Percentiles rank a stretch among this genome's conserved stretches.
Evolutionary conservation across 352 stramenopile species (phyloP).

Genomic region (Phytophthora quininea): DNA sequence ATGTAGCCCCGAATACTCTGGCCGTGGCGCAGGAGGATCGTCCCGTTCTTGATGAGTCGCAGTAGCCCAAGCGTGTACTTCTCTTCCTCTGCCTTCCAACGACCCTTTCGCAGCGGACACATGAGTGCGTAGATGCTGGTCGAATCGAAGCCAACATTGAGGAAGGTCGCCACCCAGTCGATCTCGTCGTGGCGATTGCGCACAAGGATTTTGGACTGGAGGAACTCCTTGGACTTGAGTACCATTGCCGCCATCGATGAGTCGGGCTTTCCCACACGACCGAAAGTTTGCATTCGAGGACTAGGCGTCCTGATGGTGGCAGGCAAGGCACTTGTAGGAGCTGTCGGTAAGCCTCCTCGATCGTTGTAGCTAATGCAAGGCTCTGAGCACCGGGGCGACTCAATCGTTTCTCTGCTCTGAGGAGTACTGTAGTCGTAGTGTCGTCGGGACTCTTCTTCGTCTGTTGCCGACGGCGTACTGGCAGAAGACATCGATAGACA

Average conservation of each 20-base stretch:
- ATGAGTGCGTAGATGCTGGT: constrained; percentile 81
- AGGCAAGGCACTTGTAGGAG: not conserved
- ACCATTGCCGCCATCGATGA: constrained; percentile 55
- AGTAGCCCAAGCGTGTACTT: constrained; percentile 76
- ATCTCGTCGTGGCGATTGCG: constrained; percentile 80
- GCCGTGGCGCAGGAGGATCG: constrained; percentile 61
- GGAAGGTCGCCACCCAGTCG: constrained; percentile 78
- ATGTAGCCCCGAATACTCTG: constrained; percentile 79
- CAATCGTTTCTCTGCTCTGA: not conserved
- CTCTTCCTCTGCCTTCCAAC: constrained; percentile 80
- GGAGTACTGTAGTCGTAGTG: constrained; percentile 10
- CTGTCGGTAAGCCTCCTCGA: not conserved
- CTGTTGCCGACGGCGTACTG: not conserved
- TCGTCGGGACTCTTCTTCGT: constrained; percentile 1
- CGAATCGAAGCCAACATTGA: constrained; percentile 73
- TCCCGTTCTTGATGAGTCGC: constrained; percentile 64
- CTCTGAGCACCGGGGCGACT: not conserved
- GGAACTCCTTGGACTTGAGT: constrained; percentile 72
- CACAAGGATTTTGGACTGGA: constrained; percentile 62
- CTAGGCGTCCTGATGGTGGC: not conserved
- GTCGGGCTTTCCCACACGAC: constrained; percentile 23
- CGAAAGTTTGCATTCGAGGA: not conserved
- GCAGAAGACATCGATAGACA: constrained; percentile 7
- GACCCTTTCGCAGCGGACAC: constrained; percentile 73
- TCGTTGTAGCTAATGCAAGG: constrained; percentile 11